These are phyloP conservation scores for Aspergillus coremiiformis DNA, from an alignment of 495 filamentous ascomycete genomes.

Conservation along the genomic window DNA sequence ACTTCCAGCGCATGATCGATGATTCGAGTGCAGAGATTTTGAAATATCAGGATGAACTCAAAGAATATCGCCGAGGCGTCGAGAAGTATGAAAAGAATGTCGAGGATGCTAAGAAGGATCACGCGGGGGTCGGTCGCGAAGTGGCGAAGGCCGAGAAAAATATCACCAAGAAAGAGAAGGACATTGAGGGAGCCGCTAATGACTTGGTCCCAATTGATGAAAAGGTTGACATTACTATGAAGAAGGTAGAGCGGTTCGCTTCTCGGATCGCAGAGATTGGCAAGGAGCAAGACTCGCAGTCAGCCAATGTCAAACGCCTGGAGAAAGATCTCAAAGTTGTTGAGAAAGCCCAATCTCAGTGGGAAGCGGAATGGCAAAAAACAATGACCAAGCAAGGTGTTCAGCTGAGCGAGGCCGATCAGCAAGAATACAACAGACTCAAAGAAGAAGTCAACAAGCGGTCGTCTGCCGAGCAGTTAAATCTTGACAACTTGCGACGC, in stretches of 20 bases:
- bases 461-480: slow-evolving; percentile 71
- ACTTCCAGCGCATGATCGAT: slow-evolving; percentile 90
- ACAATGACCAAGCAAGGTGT: slow-evolving; percentile 76
- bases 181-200: slow-evolving; percentile 79
- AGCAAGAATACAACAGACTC: slow-evolving; percentile 83
- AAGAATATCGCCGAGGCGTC: slow-evolving; percentile 82
- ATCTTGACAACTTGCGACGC: slow-evolving; percentile 74
- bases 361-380: slow-evolving; percentile 81
- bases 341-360: slow-evolving; percentile 82
- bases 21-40: slow-evolving; percentile 85
- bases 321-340: slow-evolving; percentile 76
- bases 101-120: slow-evolving; percentile 80
- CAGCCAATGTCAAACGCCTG: slow-evolving; percentile 55
- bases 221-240: slow-evolving; percentile 76
- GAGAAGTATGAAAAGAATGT: slow-evolving; percentile 77
- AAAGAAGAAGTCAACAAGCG: slow-evolving; percentile 80
- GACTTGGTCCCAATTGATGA: slow-evolving; percentile 82
- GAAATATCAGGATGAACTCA: slow-evolving; percentile 90
- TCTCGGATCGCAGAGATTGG: slow-evolving; percentile 60
- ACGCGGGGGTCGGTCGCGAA: slow-evolving; percentile 69
- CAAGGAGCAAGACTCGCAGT: slow-evolving; percentile 68
- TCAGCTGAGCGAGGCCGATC: slow-evolving; percentile 75
- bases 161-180: slow-evolving; percentile 81
- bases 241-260: slow-evolving; percentile 57
- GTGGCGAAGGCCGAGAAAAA: slow-evolving; percentile 73